Evolutionary conservation across 2,329 filamentous ascomycete genomes (phyloP), one percentile per base, ranked within the genome.

Genomic region (Monilinia laxa): DNA sequence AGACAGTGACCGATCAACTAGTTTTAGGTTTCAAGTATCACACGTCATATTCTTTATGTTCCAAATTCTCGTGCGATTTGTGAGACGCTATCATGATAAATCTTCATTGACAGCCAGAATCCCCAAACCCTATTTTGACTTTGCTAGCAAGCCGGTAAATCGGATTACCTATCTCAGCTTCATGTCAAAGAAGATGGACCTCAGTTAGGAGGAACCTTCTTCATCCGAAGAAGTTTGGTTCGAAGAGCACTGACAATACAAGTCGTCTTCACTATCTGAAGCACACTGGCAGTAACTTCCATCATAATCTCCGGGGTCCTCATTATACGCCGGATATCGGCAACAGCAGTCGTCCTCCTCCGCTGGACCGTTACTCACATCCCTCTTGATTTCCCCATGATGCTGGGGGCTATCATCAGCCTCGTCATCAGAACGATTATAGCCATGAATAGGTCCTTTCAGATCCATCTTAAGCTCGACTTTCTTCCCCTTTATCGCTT

Each of bases 151-250:
- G 42, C 3, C 18, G 23, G 18, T 31, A 14, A 49, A 35, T 14
- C 6, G 7, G 6, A n/a, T 0, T 23, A 20, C 20, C n/a, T 18
- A 6, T 20, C 42, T 38, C 16, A 14, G 14, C 20, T 60, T 20
- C 12, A 20, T 16, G 20, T 49, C 12, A 4, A 35, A 35, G 31
- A 5, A 35, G 12, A 49, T 23, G 7, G 2, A 9, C 20, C 25
- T 3, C 11, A 23, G 3, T n/a, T 23, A 6, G 10, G 0, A n/a
- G 25, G 25, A 4, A 4, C 20, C 1, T 25, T 3, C 7, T 35
- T 12, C 25, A 49, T 18, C 28, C 25, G 6, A 3, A 14, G 12
- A 7, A 23, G 20, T 5, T 18, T 49, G 5, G 2, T 20, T 49
- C 42, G 9, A 59, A 42, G 45, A 5, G 5, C 40, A 47, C 6